A percentile compares a stretch with the other conserved stretches of the same genome.
phyloP scores from a whole-genome alignment of 176 grass and related monocot genomes.

The Miscanthus lutarioriparius region DNA sequence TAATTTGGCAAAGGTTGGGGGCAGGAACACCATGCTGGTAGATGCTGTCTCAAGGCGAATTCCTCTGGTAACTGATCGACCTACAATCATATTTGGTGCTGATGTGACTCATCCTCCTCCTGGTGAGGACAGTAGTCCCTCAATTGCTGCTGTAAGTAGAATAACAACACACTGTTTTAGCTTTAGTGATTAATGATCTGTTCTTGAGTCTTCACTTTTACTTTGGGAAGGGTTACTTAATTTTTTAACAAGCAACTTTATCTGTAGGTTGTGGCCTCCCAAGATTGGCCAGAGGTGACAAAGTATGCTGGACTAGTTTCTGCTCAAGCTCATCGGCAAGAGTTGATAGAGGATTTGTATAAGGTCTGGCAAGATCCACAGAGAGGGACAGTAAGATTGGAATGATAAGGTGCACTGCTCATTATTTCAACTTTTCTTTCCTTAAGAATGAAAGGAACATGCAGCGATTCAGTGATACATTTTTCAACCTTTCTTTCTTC shows the following conservation, averaged over 20 bases:
- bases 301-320: conserved; percentile 95
- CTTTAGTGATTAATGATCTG: background rate
- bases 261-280: conserved; percentile 88
- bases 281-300: conserved; percentile 96
- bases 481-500: background rate
- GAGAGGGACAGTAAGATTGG: conserved; percentile 60
- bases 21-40: conserved; percentile 83
- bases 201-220: conserved; percentile 16
- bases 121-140: conserved; percentile 91
- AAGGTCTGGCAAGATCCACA: conserved; percentile 76
- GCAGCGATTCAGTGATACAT: conserved; percentile 34
- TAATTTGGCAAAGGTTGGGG: conserved; percentile 64
- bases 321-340: conserved; percentile 83
- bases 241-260: background rate
- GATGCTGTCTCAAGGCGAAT: conserved; percentile 81
- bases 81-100: conserved; percentile 96
- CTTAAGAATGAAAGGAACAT: background rate
- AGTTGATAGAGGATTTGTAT: conserved; percentile 88
- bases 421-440: background rate
- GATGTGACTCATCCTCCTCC: conserved; percentile 98
- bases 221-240: background rate
- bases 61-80: conserved; percentile 81
- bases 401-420: conserved; percentile 70
- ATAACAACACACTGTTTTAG: background rate
- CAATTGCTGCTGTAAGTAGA: conserved; percentile 77